These are phyloP conservation scores for Coffea eugenioides DNA, from an alignment of 257 asterid species.

Conservation along the genomic window DNA sequence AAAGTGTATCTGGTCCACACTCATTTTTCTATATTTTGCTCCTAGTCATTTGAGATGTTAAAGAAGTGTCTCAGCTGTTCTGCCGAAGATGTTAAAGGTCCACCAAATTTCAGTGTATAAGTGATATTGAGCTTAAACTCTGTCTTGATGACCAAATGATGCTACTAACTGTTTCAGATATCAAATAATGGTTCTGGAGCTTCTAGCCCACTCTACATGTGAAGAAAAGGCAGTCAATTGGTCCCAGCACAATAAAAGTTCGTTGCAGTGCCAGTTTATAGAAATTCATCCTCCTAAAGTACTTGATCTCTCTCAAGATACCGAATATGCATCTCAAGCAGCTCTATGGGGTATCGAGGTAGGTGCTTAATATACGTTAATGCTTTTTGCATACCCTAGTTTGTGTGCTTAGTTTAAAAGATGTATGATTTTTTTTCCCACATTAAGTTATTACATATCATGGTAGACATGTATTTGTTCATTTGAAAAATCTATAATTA, in stretches of 20 bases:
- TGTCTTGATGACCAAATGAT: neutral
- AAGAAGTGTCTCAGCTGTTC: neutral
- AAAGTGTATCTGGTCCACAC: neutral
- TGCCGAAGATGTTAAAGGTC: neutral
- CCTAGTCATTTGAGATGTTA: neutral
- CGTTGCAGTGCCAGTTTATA: slow-evolving; percentile 38
- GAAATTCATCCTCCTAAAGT: slow-evolving; percentile 87
- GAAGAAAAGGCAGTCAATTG: slow-evolving; percentile 45
- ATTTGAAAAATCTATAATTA: no score
- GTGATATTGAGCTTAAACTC: neutral
- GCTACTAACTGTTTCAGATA: slow-evolving; percentile 48
- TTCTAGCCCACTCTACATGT: slow-evolving; percentile 58
- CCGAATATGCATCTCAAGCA: slow-evolving; percentile 84
- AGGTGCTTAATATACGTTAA: slow-evolving; percentile 33
- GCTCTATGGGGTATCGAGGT: slow-evolving; percentile 98
- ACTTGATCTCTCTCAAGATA: slow-evolving; percentile 78
- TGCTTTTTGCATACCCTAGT: no score
- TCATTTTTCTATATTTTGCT: neutral
- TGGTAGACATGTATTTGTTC: no score
- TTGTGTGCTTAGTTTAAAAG: no score
- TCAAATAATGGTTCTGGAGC: slow-evolving; percentile 75
- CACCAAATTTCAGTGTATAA: no score
- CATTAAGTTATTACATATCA: no score
- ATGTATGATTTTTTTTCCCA: no score
- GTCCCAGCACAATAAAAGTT: slow-evolving; percentile 46